These are phyloP conservation scores for Begonia peltatifolia DNA, from an alignment of 306 rosid species.

Conservation along the genomic window DNA sequence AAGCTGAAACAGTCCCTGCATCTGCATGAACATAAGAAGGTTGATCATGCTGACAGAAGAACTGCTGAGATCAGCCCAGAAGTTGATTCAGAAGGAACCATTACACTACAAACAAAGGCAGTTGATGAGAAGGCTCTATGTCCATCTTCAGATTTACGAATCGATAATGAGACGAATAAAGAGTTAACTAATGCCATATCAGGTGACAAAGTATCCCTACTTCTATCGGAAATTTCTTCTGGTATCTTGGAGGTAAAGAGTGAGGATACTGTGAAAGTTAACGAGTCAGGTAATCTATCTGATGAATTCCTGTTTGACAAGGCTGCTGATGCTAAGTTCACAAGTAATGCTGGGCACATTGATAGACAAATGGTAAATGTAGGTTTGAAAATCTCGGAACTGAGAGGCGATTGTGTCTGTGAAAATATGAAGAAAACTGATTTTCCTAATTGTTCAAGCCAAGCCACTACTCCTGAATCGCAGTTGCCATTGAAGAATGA, in stretches of 20 bases:
- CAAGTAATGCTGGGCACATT: constrained; percentile 5
- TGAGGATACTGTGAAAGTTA: constrained; percentile 10
- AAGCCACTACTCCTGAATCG: constrained; percentile 3
- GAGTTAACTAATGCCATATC: neutral
- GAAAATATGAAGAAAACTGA: constrained; percentile 15
- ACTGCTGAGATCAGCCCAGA: constrained; percentile 17
- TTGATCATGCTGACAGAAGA: constrained; percentile 9
- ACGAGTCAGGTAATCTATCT: constrained; percentile 12
- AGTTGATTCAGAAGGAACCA: constrained; percentile 21
- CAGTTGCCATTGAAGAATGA: constrained; percentile 8
- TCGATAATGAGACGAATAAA: constrained; percentile 14
- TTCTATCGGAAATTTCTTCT: neutral
- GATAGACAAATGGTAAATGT: constrained; percentile 13
- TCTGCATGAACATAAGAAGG: too few species aligned
- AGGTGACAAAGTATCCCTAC: too few species aligned
- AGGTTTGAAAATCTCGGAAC: constrained; percentile 1
- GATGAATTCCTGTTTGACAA: constrained; percentile 13
- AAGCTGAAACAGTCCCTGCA: too few species aligned
- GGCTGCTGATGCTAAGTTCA: constrained; percentile 8
- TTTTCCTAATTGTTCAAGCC: constrained; percentile 4
- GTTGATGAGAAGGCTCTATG: constrained; percentile 26
- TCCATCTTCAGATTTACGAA: constrained; percentile 29
- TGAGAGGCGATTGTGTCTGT: constrained; percentile 4
- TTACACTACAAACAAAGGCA: constrained; percentile 25
- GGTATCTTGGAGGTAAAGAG: constrained; percentile 13